Base-by-base conservation (phyloP, 352 stramenopile genomes). In the Pythium phragmitis region DNA sequence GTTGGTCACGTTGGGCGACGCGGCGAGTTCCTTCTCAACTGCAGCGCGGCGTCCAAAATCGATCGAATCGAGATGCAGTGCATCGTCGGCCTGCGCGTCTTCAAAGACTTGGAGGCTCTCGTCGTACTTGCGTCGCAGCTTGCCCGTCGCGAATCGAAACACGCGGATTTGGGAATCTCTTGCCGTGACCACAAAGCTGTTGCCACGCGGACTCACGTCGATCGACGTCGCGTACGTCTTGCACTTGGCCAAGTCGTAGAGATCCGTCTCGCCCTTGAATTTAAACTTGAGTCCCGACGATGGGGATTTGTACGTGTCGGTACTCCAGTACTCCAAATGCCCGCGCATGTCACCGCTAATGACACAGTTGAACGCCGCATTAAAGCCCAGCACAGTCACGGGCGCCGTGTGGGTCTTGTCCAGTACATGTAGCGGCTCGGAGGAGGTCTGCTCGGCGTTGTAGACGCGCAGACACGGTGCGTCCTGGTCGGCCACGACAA, bases 201-300 rank as follows among this genome's bases (percentile, higher is more conserved):
- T 63, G 11, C 92, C 95, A 33, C 86, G 70, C 0, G 52, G 54
- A 39, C 72, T 82, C 2, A 97, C 74, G 53, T 88, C 82, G 47
- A 98, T 87, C 4, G 80, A 81, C 43, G 79, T 92, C 16, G 89
- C 77, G 45, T 80, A 70, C 17, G 91, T 94, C 85, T 98, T 89
- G 65, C 66, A 70, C 77, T 99, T 99, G 30, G 94, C 88, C 36
- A 99, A 74, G 37, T 93, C 86, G 68, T 98, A 99, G 13, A 99
- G 71, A 72, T 99, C 95, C 7, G 97, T 99, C 42, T 98, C 89
- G 21, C 98, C 85, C 73, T 99, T 99, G 41, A 95, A 98, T 57
- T 88, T 80, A 72, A 98, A 99, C 51, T 82, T 80, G 23, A 79
- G 6, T 47, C 34, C 3, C n/a, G 4, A 9, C 58, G 45, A 39